Evolutionary conservation across 441 rosid genomes (phyloP), one percentile per base, ranked within the genome.

Genomic region (Aquilaria agallochum): DNA sequence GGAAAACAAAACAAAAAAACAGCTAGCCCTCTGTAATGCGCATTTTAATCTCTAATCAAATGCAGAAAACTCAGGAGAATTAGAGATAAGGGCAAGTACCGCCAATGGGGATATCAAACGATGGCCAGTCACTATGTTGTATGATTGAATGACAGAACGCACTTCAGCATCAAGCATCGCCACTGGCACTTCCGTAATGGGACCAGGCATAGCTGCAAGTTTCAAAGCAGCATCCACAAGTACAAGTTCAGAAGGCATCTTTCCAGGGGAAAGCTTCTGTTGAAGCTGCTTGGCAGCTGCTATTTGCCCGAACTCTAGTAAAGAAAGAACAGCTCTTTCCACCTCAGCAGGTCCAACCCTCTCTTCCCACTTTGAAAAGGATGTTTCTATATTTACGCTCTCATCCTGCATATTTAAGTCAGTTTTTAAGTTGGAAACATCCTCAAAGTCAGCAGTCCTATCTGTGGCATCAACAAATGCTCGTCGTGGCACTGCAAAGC

Each of bases 261-360:
- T 75, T 50, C 73, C 87, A 50, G 97, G 96, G 65, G 98, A 84
- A 64, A 92, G 86, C 81, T 95, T 95, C 69, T 85, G 78, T 64
- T 95, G 99, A 62, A 95, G 97, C 78, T 95, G 97, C 83, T 90
- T 95, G 56, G 98, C 93, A 74, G 99, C 99, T 66, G 89, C 66
- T 70, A 87, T 84, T 79, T 92, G 98, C 70, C 98, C 99, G 77
- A 92, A 90, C 78, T 95, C 99, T 75, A 95, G 72, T 40, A 95
- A 78, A 59, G 95, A 90, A 46, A 95, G 88, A 73, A 92, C 98
- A 63, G 98, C 99, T 64, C 92, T 87, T 79, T 95, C 98, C 76
- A 88, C 72, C 74, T 92, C 99, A 45, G 78, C 94, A 55, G 90
- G 83, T 67, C 85, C 97, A 65, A 95, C 82, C 73, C 89, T 79